Evolutionary conservation across 2,329 filamentous ascomycete genomes (phyloP).

Genomic region (Zasmidium cellare): DNA sequence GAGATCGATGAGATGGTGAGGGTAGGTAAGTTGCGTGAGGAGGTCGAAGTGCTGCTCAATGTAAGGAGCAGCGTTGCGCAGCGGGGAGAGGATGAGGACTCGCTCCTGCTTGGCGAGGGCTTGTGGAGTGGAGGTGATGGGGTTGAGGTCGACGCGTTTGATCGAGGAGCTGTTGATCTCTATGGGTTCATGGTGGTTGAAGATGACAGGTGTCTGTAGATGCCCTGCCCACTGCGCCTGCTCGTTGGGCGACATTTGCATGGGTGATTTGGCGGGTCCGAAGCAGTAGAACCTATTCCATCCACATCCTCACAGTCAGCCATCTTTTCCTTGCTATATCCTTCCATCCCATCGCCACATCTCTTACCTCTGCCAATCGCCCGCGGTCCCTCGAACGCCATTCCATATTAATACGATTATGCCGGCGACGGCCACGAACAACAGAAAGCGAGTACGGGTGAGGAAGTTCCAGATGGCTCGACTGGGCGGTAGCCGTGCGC

Average conservation of each 20-base stretch:
- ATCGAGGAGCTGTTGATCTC: conserved; percentile 81
- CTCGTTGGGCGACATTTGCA: conserved; percentile 92
- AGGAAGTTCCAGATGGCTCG: conserved; percentile 64
- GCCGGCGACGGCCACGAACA: conserved; percentile 69
- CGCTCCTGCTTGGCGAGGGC: conserved; percentile 80
- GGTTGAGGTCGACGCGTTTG: conserved; percentile 78
- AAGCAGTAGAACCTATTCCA: conserved; percentile 86
- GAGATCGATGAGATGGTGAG: conserved; percentile 91
- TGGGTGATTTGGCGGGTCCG: conserved; percentile 91
- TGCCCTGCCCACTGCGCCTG: conserved; percentile 86
- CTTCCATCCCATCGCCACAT: background rate
- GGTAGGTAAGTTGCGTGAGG: conserved; percentile 84
- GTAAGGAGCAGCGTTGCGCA: conserved; percentile 83
- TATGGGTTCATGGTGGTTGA: conserved; percentile 90
- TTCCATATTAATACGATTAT: conserved; percentile 83
- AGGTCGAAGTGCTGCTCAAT: conserved; percentile 92
- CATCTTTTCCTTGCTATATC: conserved; percentile 6
- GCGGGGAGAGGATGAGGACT: conserved; percentile 85
- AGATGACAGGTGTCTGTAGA: conserved; percentile 87
- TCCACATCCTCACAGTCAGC: conserved; percentile 26
- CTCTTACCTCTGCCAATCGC: conserved; percentile 85
- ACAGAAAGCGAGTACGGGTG: conserved; percentile 74
- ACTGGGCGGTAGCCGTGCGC: conserved; percentile 73
- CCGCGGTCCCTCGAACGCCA: conserved; percentile 74
- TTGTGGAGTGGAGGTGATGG: conserved; percentile 75